Evolutionary conservation across 2,329 filamentous ascomycete species (phyloP), one percentile per base, ranked within the genome.

Genomic region (Pseudocercospora ulei): DNA sequence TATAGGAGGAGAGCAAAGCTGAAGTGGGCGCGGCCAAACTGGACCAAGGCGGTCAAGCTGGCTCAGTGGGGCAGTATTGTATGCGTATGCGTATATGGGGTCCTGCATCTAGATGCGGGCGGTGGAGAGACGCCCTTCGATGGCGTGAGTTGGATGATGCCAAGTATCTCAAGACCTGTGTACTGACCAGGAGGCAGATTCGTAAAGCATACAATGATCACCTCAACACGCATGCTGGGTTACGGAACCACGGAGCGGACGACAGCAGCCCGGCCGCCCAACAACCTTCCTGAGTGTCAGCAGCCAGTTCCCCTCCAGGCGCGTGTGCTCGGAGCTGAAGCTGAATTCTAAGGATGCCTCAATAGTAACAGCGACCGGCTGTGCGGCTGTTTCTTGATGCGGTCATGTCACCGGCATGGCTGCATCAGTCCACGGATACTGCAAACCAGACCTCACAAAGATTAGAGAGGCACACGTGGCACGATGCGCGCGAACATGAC

Each of bases 1-100:
- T 87, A 80, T 63, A 81, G 84, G 63, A 71, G 82, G 36, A 71
- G 82, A 38, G 62, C 80, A 16, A 69, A 70, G 41, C 61, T 82
- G 50, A 73, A 75, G 52, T 73, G 71, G 56, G 68, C 71, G 25
- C 65, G 76, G 13, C 79, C 80, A 5, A 60, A 62, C 31, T 83
- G 78, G 76, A 70, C 72, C 26, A 82, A 78, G 59, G 68, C 64
- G 44, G 66, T 79, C 39, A 76, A 75, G 60, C 64, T 85, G 46
- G 70, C 70, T 34, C 81, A 85, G 61, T 72, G 77, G 64, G 64
- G 61, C 14, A 72, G 66, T 24, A 69, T 78, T 29, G 65, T 70
- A 35, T 71, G 67, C 57, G 69, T 75, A 20, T 48, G 66, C 6
- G 60, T 68, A 14, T 80, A 78, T 50, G 65, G 69, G 17, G 66